Evolutionary conservation across 1,284 basidiomycete species (phyloP).

Genomic region (Pseudozyma thailandica): DNA sequence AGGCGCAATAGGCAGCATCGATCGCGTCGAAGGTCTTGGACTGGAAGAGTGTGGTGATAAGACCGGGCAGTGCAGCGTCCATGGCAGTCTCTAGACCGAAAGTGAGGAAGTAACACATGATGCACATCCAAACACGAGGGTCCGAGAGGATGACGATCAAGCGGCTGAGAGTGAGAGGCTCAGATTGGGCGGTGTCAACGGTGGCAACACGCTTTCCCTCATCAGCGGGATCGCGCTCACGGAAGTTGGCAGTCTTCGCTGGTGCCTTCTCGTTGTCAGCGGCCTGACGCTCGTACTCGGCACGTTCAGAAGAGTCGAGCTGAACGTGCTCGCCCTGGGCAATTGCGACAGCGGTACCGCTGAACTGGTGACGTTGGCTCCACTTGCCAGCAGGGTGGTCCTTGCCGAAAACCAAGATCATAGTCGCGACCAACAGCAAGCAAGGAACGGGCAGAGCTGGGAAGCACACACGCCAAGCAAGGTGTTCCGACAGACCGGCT

Average conservation of each 20-base stretch:
- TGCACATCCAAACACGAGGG: conserved; percentile 75
- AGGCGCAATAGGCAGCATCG: conserved; percentile 70
- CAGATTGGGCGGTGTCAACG: conserved; percentile 72
- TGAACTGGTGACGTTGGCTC: conserved; percentile 72
- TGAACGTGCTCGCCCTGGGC: conserved; percentile 64
- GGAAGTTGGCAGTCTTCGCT: conserved; percentile 53
- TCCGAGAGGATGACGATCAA: conserved; percentile 69
- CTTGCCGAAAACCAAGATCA: conserved; percentile 73
- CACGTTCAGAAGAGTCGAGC: conserved; percentile 65
- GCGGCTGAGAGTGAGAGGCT: conserved; percentile 70
- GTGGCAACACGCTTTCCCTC: conserved; percentile 31
- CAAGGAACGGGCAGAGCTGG: conserved; percentile 74
- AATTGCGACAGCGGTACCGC: conserved; percentile 68
- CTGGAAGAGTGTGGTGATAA: conserved; percentile 70
- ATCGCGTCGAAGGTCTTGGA: conserved; percentile 71
- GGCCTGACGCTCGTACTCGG: conserved; percentile 54
- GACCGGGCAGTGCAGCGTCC: conserved; percentile 73
- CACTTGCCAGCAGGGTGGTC: conserved; percentile 76
- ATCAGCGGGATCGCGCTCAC: conserved; percentile 58
- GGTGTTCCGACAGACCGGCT: conserved; percentile 70
- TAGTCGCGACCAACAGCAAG: conserved; percentile 71
- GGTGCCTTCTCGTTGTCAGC: conserved; percentile 50
- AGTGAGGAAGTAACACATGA: conserved; percentile 71
- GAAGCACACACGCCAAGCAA: conserved; percentile 75
- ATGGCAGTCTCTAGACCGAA: conserved; percentile 76